These are phyloP conservation scores for Hanseniaspora uvarum DNA, from an alignment of 1,139 yeast genomes.

Conservation along the genomic window DNA sequence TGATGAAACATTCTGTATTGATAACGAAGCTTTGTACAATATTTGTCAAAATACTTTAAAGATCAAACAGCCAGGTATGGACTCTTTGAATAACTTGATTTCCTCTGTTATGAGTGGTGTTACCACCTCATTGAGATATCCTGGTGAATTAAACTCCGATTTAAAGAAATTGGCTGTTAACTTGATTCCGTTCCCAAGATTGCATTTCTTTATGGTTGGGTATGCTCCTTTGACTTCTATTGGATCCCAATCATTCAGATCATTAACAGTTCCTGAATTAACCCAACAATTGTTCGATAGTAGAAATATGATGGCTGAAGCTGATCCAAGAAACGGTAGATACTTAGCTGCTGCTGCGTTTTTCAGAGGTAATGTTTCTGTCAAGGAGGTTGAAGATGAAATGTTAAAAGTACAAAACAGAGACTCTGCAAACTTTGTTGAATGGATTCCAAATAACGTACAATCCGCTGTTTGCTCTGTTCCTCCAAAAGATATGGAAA, in stretches of 20 bases:
- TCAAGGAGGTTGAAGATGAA: constrained; percentile 88
- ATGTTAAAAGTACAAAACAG: constrained; percentile 76
- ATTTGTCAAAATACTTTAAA: constrained; percentile 79
- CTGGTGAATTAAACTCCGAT: constrained; percentile 88
- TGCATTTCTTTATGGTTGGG: constrained; percentile 91
- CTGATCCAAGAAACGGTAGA: constrained; percentile 83
- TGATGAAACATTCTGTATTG: constrained; percentile 89
- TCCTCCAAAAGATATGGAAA: constrained; percentile 74
- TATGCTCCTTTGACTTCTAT: constrained; percentile 81
- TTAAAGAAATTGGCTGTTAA: constrained; percentile 85
- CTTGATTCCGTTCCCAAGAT: constrained; percentile 87
- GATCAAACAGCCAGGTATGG: constrained; percentile 65
- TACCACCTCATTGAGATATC: constrained; percentile 75
- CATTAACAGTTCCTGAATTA: constrained; percentile 78
- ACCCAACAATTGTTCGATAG: constrained; percentile 90
- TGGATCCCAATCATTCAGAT: constrained; percentile 70
- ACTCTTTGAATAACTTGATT: constrained; percentile 68
- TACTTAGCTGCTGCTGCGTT: constrained; percentile 90
- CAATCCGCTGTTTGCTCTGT: constrained; percentile 89
- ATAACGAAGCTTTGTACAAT: constrained; percentile 83
- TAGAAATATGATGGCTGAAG: constrained; percentile 90
- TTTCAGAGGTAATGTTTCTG: constrained; percentile 85
- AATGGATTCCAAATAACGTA: constrained; percentile 94
- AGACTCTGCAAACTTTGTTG: constrained; percentile 74
- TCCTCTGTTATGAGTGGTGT: constrained; percentile 92